Conservation (phyloP, 805 yeast species). For the Scheffersomyces stipitis region DNA sequence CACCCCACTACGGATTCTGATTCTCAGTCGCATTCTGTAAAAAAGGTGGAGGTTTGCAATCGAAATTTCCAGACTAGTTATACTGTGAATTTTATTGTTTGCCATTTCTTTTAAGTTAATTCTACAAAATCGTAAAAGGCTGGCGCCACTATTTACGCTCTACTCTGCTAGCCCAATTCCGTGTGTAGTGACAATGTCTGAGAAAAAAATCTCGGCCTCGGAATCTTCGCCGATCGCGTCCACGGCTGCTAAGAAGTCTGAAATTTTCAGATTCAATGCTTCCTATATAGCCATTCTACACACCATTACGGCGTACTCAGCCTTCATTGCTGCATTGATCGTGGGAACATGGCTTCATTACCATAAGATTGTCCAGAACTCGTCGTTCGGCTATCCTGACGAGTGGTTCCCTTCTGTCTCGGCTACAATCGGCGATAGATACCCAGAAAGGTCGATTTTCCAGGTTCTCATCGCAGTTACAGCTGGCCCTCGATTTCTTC, state of each 20-base stretch:
- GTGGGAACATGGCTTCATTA: conserved; percentile 81
- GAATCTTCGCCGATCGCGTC: background rate
- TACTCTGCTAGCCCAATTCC: too few species aligned
- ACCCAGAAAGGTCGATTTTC: conserved; percentile 91
- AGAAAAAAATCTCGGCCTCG: too few species aligned
- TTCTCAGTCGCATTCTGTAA: too few species aligned
- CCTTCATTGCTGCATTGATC: conserved; percentile 71
- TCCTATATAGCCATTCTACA: conserved; percentile 70
- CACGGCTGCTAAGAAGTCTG: background rate
- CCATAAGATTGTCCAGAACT: conserved; percentile 83
- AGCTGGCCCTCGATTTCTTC: conserved; percentile 84
- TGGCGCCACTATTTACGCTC: too few species aligned
- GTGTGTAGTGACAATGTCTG: too few species aligned
- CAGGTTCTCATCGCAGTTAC: conserved; percentile 91
- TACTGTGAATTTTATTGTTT: too few species aligned
- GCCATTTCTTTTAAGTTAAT: too few species aligned
- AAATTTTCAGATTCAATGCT: conserved; percentile 50
- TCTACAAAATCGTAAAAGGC: too few species aligned
- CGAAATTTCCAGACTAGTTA: too few species aligned
- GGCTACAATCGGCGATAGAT: conserved; percentile 95
- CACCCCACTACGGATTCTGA: too few species aligned
- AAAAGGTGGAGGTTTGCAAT: too few species aligned
- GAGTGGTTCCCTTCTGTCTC: conserved; percentile 99
- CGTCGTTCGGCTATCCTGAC: conserved; percentile 87
- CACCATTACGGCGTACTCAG: conserved; percentile 66